Evolutionary conservation across 2,329 filamentous ascomycete genomes (phyloP), one percentile per base, ranked within the genome.

Genomic region (Fusarium tjaetaba): DNA sequence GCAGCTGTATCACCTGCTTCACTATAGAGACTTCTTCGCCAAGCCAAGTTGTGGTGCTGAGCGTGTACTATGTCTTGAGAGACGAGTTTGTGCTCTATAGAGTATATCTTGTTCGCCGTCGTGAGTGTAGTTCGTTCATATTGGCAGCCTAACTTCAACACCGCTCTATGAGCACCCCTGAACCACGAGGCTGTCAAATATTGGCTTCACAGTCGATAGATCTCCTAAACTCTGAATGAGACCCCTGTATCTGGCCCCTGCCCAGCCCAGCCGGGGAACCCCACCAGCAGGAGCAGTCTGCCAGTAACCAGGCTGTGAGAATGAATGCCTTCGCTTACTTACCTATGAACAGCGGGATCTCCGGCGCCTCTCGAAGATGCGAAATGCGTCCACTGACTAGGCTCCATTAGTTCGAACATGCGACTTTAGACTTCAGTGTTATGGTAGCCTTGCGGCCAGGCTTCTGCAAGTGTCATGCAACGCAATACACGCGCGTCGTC

Each of bases 401-500:
- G 71, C 74, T 74, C 55, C 65, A 74, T 71, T 52, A 34, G 68
- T 57, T 65, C 61, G 55, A 57, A 26, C 28, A 51, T 60, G 62
- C 57, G 36, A 34, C 38, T 66, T 48, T 28, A 52, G 20, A 48
- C 56, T 66, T 59, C 56, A 63, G 61, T 60, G 53, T 62, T 51
- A 49, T 65, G 67, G 68, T 74, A 77, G 71, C 75, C 73, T 77
- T 72, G 48, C 41, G 34, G 56, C 45, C 55, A 63, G 60, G 61
- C 68, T 73, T 36, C 68, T 68, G 75, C 63, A 72, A 60, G 59
- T 62, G 63, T 43, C 42, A 59, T 55, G 24, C 64, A 38, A 55
- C 65, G 61, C 61, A 61, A 72, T 60, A 68, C 55, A 71, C 61
- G 61, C 72, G 70, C 71, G 76, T 77, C 74, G 64, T 62, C 48